Base-by-base conservation (phyloP, 306 rosid species). In the Boehmeria nivea region DNA sequence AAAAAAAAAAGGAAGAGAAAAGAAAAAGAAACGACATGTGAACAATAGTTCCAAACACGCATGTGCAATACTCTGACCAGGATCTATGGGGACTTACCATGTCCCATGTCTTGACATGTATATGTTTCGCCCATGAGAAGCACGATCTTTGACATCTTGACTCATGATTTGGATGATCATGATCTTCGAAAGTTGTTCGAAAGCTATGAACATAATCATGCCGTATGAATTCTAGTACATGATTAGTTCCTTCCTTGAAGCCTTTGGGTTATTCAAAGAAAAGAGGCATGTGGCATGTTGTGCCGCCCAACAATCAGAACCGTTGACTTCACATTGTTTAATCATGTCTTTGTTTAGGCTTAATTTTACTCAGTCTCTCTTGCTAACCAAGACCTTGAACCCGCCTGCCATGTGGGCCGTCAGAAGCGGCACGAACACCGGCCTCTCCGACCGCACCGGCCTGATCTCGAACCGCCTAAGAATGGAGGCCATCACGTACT, bases 391-490 rank as follows among this genome's bases (percentile, higher is more conserved):
- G 19, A 87, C 94, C 60, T 73, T 71, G 23, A 91, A 52, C 40
- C 96, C 96, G 44, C 96, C 93, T 42, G 81, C 94, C 96, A 87
- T 87, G 80, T 91, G 94, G 0, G 91, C 96, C 26, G 98, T 87
- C 49, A 91, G 77, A 23, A 66, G 88, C 8, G 95, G 95, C 74
- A 84, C 89, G n/a, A 87, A 87, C 7, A 66, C 59, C 34, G 98
- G 96, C 54, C 46, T 46, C 25, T 76, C 43, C 15, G 73, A 55
- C 2, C 66, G 11, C 3, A 76, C 50, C 3, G 85, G 72, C 68
- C 15, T 76, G 64, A 91, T 68, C 15, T 58, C 57, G 52, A 91
- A 87, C 46, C 71, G 65, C 39, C 57, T 17, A 2, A 91, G 71
- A 22, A 91, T 67, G 2, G 91, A 80, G 40, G 87, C 91, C 64